These are phyloP conservation scores for Ustilago lituana DNA, from an alignment of 1,284 basidiomycete genomes.

Conservation along the genomic window DNA sequence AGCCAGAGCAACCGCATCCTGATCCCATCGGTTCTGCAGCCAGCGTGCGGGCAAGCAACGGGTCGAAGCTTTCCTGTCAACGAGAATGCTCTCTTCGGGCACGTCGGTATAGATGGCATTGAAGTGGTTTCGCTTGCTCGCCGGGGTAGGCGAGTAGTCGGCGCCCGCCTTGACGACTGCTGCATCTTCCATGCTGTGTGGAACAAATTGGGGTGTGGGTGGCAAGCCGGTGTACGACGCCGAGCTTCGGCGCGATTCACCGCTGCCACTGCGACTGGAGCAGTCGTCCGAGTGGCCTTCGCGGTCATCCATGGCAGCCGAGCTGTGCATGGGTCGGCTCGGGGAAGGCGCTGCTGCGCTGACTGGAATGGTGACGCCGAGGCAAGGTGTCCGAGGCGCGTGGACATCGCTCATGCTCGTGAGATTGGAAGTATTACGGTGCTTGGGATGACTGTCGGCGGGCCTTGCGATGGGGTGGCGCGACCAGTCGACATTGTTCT, in stretches of 20 bases:
- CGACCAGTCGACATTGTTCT: conserved; percentile 33
- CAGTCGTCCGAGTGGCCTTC: conserved; percentile 43
- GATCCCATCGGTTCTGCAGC: conserved; percentile 39
- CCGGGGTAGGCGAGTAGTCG: conserved; percentile 29
- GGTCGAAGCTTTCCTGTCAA: conserved; percentile 20
- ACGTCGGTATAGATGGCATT: conserved; percentile 6
- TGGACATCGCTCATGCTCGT: conserved; percentile 41
- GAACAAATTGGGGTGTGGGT: conserved; percentile 49
- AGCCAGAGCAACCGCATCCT: conserved; percentile 13
- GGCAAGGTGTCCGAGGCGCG: conserved; percentile 15
- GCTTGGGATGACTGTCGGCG: conserved; percentile 9
- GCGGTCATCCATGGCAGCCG: conserved; percentile 30
- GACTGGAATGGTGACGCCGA: conserved; percentile 23
- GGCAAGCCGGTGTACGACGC: conserved; percentile 57
- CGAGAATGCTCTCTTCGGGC: conserved; percentile 12
- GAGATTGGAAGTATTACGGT: conserved; percentile 18
- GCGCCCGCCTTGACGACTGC: conserved; percentile 1
- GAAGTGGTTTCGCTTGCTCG: conserved; percentile 21
- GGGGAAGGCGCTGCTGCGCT: conserved; percentile 15
- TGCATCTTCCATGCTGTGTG: conserved; percentile 36
- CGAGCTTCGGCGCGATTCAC: conserved; percentile 47
- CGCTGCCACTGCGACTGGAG: conserved; percentile 50
- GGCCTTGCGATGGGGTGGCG: conserved; percentile 24
- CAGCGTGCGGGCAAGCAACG: conserved; percentile 27
- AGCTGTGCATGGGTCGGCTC: conserved; percentile 15